Conservation (phyloP, 2,329 filamentous ascomycete genomes). For the Colletotrichum sp. region DNA sequence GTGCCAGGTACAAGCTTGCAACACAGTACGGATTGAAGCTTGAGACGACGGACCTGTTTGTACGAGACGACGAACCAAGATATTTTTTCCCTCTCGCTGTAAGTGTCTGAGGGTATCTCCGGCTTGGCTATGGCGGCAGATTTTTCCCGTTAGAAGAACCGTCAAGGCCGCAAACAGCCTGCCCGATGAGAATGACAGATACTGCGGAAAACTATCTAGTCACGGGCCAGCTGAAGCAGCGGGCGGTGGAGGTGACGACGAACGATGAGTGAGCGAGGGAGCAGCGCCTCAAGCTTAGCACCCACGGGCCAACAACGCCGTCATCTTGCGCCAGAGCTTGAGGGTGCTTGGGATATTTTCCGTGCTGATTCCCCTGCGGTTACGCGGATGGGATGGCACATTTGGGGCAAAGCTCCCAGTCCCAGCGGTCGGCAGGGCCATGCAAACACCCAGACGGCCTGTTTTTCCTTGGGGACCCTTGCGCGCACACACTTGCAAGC, state of each 20-base stretch:
- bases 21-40: conserved; percentile 2
- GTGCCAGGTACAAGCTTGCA: not conserved
- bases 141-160: not conserved
- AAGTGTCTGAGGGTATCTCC: not conserved
- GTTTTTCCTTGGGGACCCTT: not conserved
- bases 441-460: conserved; percentile 6
- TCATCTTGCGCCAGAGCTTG: not conserved
- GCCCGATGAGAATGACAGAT: not conserved
- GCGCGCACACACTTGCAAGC: not conserved
- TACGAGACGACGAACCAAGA: not conserved
- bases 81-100: not conserved
- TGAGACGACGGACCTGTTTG: not conserved
- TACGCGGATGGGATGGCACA: conserved; percentile 19
- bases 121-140: not conserved
- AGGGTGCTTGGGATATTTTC: not conserved
- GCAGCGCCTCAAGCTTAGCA: not conserved
- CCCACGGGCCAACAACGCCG: not conserved
- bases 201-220: not conserved
- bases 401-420: conserved; percentile 6
- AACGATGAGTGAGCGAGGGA: not conserved
- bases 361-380: not conserved
- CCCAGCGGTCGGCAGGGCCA: not conserved
- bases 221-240: not conserved
- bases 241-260: not conserved
- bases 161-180: not conserved